These are phyloP conservation scores for Ustilago lituana DNA, from an alignment of 1,284 basidiomycete species.

Conservation along the genomic window DNA sequence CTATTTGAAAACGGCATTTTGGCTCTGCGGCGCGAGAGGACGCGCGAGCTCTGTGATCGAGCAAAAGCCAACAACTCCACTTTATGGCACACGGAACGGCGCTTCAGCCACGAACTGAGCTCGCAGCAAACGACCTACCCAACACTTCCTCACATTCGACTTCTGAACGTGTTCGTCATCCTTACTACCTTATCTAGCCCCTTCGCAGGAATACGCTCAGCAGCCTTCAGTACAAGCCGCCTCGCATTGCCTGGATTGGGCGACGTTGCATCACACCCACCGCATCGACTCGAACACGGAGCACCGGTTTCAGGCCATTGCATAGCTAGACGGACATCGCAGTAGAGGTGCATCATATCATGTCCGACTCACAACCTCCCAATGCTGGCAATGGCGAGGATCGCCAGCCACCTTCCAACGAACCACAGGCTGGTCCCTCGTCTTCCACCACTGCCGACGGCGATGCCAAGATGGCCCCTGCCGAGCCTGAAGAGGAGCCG, in stretches of 20 bases:
- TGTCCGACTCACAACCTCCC: slow-evolving; percentile 46
- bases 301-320: no score
- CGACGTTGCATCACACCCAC: no score
- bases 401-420: slow-evolving; percentile 12
- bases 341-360: not conserved
- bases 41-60: slow-evolving; percentile 46
- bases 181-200: not conserved
- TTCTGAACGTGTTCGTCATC: not conserved
- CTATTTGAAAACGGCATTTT: not conserved
- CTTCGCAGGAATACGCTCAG: no score
- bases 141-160: slow-evolving; percentile 7
- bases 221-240: no score
- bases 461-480: slow-evolving; percentile 45
- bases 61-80: slow-evolving; percentile 21
- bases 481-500: slow-evolving; percentile 42
- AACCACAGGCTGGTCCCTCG: slow-evolving; percentile 30
- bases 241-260: no score
- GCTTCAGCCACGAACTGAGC: slow-evolving; percentile 25
- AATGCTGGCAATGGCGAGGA: slow-evolving; percentile 17
- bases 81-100: slow-evolving; percentile 7
- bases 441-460: slow-evolving; percentile 34
- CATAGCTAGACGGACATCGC: no score
- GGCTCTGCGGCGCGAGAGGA: slow-evolving; percentile 7
- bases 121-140: slow-evolving; percentile 2
- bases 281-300: no score